Base-by-base conservation (phyloP, 805 yeast genomes). In the Candida bentonensis region DNA sequence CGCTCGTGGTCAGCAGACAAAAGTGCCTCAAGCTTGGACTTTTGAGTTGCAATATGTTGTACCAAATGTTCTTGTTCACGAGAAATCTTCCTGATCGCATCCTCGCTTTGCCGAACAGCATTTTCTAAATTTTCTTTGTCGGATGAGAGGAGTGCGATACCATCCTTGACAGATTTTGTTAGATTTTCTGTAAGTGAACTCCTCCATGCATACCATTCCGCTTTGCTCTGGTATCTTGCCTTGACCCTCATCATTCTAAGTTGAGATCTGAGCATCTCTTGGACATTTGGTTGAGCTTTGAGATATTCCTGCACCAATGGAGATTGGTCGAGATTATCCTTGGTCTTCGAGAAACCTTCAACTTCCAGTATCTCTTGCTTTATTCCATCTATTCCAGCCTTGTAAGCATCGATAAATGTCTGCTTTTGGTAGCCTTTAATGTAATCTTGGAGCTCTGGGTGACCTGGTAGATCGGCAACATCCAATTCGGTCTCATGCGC, bases 151-250 rank as follows among this genome's bases (percentile, higher is more conserved):
- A 46, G 20, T 3, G 49, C 30, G 13, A 50, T 41, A 30, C 58
- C 54, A 33, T 47, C 43, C 4, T 47, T 47, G 26, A 57, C 42
- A 4, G 50, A 60, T n/a, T 51, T 56, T 25, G 69, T 53, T 15
- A 78, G 61, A 34, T 74, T 76, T 21, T 64, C 61, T 3, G 72
- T 53, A 41, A 77, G 66, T 48, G 74, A 73, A 11, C 64, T 55
- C 47, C 83, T 61, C 86, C 85, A 79, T 42, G 69, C 71, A 50
- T 73, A 74, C 83, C 84, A 79, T 0, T 71, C 70, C 30, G 67
- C 68, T 46, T 64, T 67, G 0, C 83, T 74, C 52, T 73, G 74
- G 23, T 68, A 63, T 23, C 76, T 64, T 0, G 82, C 66, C 47
- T 60, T 71, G 23, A 67, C 70, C 53, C 75, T 74, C 39, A 78